A percentile compares a stretch with the other conserved stretches of the same genome.
Evolutionary conservation across 2,329 filamentous ascomycete species (phyloP).

Genomic region (Beauveria caledonica): DNA sequence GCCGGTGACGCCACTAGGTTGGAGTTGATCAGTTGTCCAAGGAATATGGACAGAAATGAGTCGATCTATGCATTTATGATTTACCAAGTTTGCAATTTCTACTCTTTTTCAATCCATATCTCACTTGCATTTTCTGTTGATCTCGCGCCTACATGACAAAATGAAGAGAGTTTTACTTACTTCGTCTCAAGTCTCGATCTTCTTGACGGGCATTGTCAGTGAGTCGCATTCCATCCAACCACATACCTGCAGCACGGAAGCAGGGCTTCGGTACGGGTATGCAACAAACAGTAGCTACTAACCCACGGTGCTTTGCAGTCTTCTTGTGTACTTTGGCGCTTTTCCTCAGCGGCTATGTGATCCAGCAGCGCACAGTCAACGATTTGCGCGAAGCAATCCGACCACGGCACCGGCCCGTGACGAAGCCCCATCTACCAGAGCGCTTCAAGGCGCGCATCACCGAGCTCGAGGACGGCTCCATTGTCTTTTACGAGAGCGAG

Average conservation of each 20-base stretch:
- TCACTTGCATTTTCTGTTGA: background rate
- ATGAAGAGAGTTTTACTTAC: slow-evolving; percentile 51
- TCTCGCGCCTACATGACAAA: background rate
- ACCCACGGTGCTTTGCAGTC: slow-evolving; percentile 37
- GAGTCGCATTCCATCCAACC: slow-evolving; percentile 23
- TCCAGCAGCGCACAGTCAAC: slow-evolving; percentile 78
- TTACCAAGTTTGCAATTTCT: background rate
- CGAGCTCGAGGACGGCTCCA: slow-evolving; percentile 38
- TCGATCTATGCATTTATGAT: background rate
- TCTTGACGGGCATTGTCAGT: slow-evolving; percentile 58
- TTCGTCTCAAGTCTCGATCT: slow-evolving; percentile 61
- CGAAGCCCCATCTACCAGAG: slow-evolving; percentile 43
- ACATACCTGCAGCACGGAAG: background rate
- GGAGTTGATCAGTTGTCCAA: background rate
- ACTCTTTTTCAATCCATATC: background rate
- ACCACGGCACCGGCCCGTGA: slow-evolving; percentile 35
- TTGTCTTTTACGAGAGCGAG: slow-evolving; percentile 32
- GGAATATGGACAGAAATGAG: background rate
- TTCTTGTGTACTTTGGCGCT: slow-evolving; percentile 71
- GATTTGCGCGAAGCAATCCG: slow-evolving; percentile 68
- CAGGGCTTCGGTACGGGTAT: background rate
- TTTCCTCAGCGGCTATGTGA: slow-evolving; percentile 78
- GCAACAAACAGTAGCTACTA: background rate
- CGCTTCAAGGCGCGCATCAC: slow-evolving; percentile 38
- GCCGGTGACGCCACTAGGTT: slow-evolving; percentile 1